Percentiles rank a stretch among this genome's conserved stretches.
Evolutionary conservation across 2,329 filamentous ascomycete species (phyloP).

Genomic region (Aspergillus carbonarius): DNA sequence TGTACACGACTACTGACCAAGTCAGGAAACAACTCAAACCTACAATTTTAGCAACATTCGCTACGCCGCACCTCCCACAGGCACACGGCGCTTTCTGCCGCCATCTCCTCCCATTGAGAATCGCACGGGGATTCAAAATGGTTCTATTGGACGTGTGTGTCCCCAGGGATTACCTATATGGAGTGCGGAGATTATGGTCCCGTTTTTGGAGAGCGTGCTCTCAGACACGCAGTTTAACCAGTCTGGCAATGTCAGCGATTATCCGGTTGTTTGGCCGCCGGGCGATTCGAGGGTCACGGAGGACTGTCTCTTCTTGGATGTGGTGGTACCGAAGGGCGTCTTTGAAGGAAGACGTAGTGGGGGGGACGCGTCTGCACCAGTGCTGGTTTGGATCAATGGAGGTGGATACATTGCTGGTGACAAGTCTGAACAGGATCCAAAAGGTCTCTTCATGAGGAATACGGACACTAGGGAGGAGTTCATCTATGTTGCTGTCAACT

Average conservation of each 20-base stretch:
- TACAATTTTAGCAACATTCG: slow-evolving; percentile 60
- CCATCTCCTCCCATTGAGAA: slow-evolving; percentile 47
- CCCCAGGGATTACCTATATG: slow-evolving; percentile 49
- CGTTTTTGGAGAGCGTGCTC: slow-evolving; percentile 21
- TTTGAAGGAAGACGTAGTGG: slow-evolving; percentile 25
- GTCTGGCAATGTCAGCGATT: slow-evolving; percentile 24
- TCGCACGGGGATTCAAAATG: slow-evolving; percentile 48
- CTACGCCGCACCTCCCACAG: slow-evolving; percentile 55
- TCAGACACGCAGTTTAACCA: slow-evolving; percentile 14
- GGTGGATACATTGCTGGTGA: background rate
- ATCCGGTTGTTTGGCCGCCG: slow-evolving; percentile 15
- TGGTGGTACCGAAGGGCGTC: slow-evolving; percentile 34
- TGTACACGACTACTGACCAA: slow-evolving; percentile 12
- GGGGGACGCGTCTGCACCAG: slow-evolving; percentile 26
- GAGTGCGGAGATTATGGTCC: slow-evolving; percentile 28
- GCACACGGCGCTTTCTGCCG: slow-evolving; percentile 51
- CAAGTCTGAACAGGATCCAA: slow-evolving; percentile 34
- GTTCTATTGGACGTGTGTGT: slow-evolving; percentile 45
- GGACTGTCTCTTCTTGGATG: slow-evolving; percentile 41
- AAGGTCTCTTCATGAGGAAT: slow-evolving; percentile 44
- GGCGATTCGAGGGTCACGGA: slow-evolving; percentile 31
- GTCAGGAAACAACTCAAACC: slow-evolving; percentile 38
- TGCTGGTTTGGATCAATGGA: slow-evolving; percentile 38
- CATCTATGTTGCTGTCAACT: slow-evolving; percentile 51
- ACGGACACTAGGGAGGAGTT: slow-evolving; percentile 37